Base-by-base conservation (phyloP, 208 protist genomes). In the Trypanosoma lewisi region DNA sequence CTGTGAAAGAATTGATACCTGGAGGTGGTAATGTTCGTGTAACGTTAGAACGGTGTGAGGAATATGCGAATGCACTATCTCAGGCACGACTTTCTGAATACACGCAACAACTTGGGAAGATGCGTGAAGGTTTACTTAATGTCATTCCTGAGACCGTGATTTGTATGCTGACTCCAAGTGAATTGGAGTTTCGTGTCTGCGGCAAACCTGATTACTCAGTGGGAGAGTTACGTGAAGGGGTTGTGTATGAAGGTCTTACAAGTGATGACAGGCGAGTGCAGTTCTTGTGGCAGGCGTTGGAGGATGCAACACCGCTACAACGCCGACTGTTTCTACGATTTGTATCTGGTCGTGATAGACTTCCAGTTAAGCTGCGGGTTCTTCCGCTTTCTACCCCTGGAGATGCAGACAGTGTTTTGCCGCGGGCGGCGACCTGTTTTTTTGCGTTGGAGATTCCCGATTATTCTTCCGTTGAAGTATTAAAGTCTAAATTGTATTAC, bases 381-480 rank as follows among this genome's bases (percentile, higher is more conserved):
- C 65, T 95, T 0, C 84, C 93, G 6, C 67, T 97, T 4, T 70
- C 61, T 33, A 83, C 73, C 9, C 56, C 82, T 44, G 86, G 82
- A 4, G 85, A 96, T 56, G 81, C 91, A 4, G 95, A 98, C 76
- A 73, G 78, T 19, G 66, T 86, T 17, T 73, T 98, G 11, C 95
- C 97, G 6, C 78, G 87, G 27, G 88, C 96, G 17, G 86, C 95
- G 23, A 99, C 97, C 61, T 99, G 97, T 85, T 98, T 98, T 78
- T 98, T 98, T 63, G 82, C 89, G 16, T 33, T 99, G 27, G 91
- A 98, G 65, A 70, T 99, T 34, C 97, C 97, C 7, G 82, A 96
- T 64, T 99, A 99, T 77, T 94, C 85, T 60, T 86, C 80, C 0
- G 66, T 97, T 16, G 92, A 96, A n/a, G 82, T 97, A 23, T 89